phyloP scores from a whole-genome alignment of 768 basidiomycete species.

The Infundibulicybe gibba region DNA sequence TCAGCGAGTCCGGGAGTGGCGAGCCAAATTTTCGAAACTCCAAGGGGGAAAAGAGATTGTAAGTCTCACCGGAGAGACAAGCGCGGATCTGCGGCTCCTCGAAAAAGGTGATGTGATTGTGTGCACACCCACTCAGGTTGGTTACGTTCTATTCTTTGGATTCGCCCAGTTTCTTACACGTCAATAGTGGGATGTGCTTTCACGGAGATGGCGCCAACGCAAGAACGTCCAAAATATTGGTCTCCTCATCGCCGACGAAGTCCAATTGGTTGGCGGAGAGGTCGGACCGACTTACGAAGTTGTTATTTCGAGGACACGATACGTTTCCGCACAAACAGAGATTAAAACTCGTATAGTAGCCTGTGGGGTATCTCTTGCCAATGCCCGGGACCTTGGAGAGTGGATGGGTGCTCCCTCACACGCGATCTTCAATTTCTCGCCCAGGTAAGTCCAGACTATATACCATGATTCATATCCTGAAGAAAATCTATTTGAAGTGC shows the following conservation, averaged over 20 bases:
- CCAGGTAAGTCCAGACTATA: slow-evolving; percentile 47
- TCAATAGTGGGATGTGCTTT: slow-evolving; percentile 88
- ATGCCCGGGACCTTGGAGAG: slow-evolving; percentile 92
- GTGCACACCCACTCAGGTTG: slow-evolving; percentile 86
- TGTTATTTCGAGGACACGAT: slow-evolving; percentile 93
- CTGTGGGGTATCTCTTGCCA: slow-evolving; percentile 91
- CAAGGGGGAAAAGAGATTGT: slow-evolving; percentile 95
- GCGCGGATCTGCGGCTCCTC: slow-evolving; percentile 83
- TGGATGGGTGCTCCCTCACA: slow-evolving; percentile 96
- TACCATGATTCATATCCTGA: not conserved
- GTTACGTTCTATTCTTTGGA: slow-evolving; percentile 17
- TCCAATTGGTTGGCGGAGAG: slow-evolving; percentile 93
- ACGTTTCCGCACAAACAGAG: slow-evolving; percentile 92
- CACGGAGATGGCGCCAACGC: slow-evolving; percentile 92
- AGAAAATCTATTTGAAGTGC: slow-evolving; percentile 47
- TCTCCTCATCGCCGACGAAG: slow-evolving; percentile 90
- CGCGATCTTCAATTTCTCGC: slow-evolving; percentile 97
- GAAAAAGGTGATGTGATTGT: slow-evolving; percentile 93
- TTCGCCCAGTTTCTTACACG: slow-evolving; percentile 2
- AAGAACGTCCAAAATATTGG: slow-evolving; percentile 96
- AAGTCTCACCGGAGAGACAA: slow-evolving; percentile 91
- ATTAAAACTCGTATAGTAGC: slow-evolving; percentile 92
- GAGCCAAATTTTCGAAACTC: slow-evolving; percentile 71
- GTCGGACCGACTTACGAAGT: slow-evolving; percentile 97
- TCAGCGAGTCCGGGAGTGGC: slow-evolving; percentile 85